Percentiles rank a stretch among this genome's conserved stretches.
Conservation (phyloP, 2,329 filamentous ascomycete species). For the Nothopassalora personata region DNA sequence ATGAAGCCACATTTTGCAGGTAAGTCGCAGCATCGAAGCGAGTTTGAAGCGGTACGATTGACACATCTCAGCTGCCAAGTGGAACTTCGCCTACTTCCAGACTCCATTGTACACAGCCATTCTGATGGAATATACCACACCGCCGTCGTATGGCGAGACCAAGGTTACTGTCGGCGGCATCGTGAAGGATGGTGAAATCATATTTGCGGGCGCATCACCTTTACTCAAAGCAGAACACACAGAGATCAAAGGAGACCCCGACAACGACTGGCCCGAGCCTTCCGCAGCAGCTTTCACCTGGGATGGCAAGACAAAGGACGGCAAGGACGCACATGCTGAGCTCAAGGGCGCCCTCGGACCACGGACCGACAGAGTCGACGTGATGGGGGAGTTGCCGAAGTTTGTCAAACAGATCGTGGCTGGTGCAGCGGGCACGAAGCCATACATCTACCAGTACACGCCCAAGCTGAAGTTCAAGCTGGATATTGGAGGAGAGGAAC, state of each 20-base stretch:
- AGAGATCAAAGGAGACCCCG: constrained; percentile 62
- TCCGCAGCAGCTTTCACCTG: constrained; percentile 69
- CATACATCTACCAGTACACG: constrained; percentile 94
- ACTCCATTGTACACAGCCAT: constrained; percentile 78
- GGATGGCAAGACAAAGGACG: constrained; percentile 72
- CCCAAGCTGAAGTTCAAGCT: constrained; percentile 72
- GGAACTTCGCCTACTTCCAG: constrained; percentile 94
- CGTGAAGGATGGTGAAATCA: constrained; percentile 71
- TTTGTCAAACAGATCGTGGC: constrained; percentile 94
- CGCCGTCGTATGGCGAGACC: constrained; percentile 84
- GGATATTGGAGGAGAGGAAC: constrained; percentile 75
- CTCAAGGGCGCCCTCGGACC: constrained; percentile 65
- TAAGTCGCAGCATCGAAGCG: constrained; percentile 33
- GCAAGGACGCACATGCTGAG: constrained; percentile 63
- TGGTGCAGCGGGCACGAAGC: constrained; percentile 82
- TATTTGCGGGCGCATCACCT: constrained; percentile 64
- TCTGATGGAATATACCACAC: constrained; percentile 95
- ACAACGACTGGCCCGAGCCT: constrained; percentile 87
- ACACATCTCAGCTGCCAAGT: constrained; percentile 59
- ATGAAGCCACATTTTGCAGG: constrained; percentile 98
- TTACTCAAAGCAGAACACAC: constrained; percentile 63
- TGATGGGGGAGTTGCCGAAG: constrained; percentile 92
- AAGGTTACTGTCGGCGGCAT: constrained; percentile 78
- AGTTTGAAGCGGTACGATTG: constrained; percentile 1
- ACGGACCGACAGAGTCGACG: constrained; percentile 76